These are phyloP conservation scores for Coniochaeta pulveracea DNA, from an alignment of 2,329 filamentous ascomycete species.

Conservation along the genomic window DNA sequence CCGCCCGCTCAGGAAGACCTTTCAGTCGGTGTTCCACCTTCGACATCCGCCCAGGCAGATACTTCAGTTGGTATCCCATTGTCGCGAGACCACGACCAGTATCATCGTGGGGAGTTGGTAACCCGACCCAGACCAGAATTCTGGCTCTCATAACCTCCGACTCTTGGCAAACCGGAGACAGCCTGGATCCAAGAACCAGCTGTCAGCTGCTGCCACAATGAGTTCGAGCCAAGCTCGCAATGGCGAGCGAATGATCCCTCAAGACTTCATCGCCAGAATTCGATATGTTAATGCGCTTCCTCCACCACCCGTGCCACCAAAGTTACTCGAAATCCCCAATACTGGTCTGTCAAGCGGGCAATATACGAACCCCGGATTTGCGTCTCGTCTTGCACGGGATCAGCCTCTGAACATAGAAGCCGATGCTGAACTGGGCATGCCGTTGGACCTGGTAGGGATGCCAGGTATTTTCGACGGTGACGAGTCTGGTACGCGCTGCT, in stretches of 20 bases:
- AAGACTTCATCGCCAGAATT: slow-evolving; percentile 95
- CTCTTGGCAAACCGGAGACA: too few relatives aligned
- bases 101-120: too few relatives aligned
- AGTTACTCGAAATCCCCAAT: slow-evolving; percentile 93
- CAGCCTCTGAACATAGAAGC: slow-evolving; percentile 94
- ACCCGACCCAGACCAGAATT: too few relatives aligned
- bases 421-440: slow-evolving; percentile 96
- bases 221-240: slow-evolving; percentile 29
- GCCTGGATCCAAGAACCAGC: too few relatives aligned
- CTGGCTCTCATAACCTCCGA: too few relatives aligned
- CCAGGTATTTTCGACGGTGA: slow-evolving; percentile 92
- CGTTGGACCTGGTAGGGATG: slow-evolving; percentile 87
- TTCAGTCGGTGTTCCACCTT: too few relatives aligned
- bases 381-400: slow-evolving; percentile 76
- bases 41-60: too few relatives aligned
- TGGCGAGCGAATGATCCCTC: slow-evolving; percentile 56
- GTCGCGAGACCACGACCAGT: too few relatives aligned
- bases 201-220: slow-evolving; percentile 16
- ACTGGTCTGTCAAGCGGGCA: slow-evolving; percentile 77
- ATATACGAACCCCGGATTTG: slow-evolving; percentile 85
- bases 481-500: slow-evolving; percentile 60
- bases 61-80: too few relatives aligned
- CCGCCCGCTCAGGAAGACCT: too few relatives aligned
- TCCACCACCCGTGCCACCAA: slow-evolving; percentile 86
- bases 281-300: slow-evolving; percentile 93